Evolutionary conservation across 345 rosid species (phyloP), one percentile per base, ranked within the genome.

Genomic region (Sonneratia alba): DNA sequence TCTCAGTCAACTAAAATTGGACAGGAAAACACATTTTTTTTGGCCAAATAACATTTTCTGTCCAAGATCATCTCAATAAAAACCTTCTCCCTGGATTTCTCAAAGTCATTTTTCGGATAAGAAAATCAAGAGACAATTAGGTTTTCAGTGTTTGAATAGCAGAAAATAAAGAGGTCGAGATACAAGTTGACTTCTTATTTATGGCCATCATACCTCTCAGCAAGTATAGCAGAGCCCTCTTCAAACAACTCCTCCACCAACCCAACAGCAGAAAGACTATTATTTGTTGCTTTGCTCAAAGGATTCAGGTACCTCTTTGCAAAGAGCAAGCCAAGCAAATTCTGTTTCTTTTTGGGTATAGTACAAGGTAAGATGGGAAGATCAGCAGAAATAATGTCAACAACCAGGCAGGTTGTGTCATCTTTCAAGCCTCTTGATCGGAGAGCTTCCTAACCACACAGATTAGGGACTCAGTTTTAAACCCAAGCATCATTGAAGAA

Each of bases 181-280:
- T 36, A 47, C 49, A 68, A 36, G 18, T 71, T 24, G 19, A 66
- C 15, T 13, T 32, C 19, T n/a, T 19, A 66, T 12, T 15, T 36
- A 40, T 15, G 40, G 12, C 43, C 47, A 53, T 11, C 66, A 51
- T 77, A 96, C 99, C 99, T 91, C 81, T 96, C 99, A 2, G 88
- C 94, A 71, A 95, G 98, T 83, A 90, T 76, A 57, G 99, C 99
- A 68, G 98, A 90, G 76, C 99, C 99, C 86, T 96, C 99, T 89
- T 96, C 99, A 76, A 96, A 96, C 83, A 96, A 85, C 77, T 96
- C 99, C 80, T 92, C 97, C 72, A 94, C 98, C 74, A 82, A 91
- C 68, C 98, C 99, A 53, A 92, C 93, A 69, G 97, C 83, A 67
- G 98, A 89, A 67, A 96, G 98, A 83, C 69, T 2, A 72, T 92